Evolutionary conservation across 441 rosid genomes (phyloP).

Genomic region (Mallotus repandus): DNA sequence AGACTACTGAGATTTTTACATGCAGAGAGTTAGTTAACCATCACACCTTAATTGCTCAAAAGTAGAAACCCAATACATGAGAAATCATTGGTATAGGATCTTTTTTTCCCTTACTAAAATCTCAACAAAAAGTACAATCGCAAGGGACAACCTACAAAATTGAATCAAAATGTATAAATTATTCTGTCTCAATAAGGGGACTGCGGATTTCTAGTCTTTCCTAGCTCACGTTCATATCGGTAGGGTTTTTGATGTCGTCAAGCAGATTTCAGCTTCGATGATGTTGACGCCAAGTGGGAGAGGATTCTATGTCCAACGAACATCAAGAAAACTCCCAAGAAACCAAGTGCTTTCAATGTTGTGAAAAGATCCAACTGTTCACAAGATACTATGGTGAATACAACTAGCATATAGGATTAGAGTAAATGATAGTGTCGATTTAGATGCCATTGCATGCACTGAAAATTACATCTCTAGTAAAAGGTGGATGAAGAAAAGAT

Average conservation of each 20-base stretch:
- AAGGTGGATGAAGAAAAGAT: neutral
- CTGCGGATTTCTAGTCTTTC: constrained; percentile 6
- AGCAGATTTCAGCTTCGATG: constrained; percentile 83
- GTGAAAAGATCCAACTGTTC: constrained; percentile 91
- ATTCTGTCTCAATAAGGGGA: neutral
- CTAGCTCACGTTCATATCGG: constrained; percentile 3
- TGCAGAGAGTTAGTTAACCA: too few species aligned
- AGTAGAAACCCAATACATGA: neutral
- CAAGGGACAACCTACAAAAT: constrained; percentile 36
- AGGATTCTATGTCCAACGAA: constrained; percentile 86
- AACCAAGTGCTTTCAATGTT: constrained; percentile 67
- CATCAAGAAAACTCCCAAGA: constrained; percentile 81
- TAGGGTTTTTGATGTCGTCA: constrained; percentile 28
- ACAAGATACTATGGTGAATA: neutral
- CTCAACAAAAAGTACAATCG: neutral
- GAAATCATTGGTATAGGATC: neutral
- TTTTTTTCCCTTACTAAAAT: neutral
- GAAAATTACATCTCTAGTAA: neutral
- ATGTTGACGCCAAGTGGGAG: constrained; percentile 71
- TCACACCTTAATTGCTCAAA: too few species aligned
- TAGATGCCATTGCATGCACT: neutral
- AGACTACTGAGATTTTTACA: too few species aligned
- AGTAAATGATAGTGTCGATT: neutral
- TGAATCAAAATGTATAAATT: constrained; percentile 22
- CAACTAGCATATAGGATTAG: neutral